These are phyloP conservation scores for Clitocybe nebularis DNA, from an alignment of 1,284 basidiomycete species.

Conservation along the genomic window DNA sequence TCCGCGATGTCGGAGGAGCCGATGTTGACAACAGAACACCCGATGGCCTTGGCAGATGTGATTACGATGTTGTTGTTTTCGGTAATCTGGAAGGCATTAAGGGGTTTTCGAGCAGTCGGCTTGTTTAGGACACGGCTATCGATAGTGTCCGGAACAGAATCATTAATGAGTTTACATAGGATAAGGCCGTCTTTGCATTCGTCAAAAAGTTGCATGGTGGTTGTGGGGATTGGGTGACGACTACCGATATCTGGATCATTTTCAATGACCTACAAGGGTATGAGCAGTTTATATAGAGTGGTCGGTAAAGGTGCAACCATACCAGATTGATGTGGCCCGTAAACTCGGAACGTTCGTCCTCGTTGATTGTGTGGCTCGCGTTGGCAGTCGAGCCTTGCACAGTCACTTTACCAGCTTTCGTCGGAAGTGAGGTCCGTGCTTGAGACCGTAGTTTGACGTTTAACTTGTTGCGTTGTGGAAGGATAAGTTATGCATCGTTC, in stretches of 20 bases:
- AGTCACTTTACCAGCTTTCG: constrained; percentile 87
- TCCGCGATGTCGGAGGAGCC: constrained; percentile 92
- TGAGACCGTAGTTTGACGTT: constrained; percentile 77
- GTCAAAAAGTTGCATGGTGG: constrained; percentile 99
- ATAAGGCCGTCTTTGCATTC: constrained; percentile 94
- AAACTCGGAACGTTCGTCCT: constrained; percentile 94
- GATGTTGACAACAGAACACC: constrained; percentile 98
- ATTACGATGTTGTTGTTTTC: constrained; percentile 99
- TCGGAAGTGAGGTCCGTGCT: constrained; percentile 54
- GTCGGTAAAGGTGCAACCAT: constrained; percentile 14
- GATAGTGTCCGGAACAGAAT: constrained; percentile 98
- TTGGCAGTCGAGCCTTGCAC: constrained; percentile 95
- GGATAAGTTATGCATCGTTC: constrained; percentile 7
- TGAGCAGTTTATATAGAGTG: constrained; percentile 3
- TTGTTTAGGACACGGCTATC: constrained; percentile 98
- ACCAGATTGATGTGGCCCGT: constrained; percentile 97
- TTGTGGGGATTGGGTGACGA: constrained; percentile 91
- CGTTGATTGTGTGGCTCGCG: constrained; percentile 97
- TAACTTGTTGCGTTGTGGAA: no score
- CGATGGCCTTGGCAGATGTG: constrained; percentile 95
- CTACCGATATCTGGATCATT: constrained; percentile 84
- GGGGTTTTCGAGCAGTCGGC: constrained; percentile 67
- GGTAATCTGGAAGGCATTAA: constrained; percentile 97
- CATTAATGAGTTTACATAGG: constrained; percentile 98
- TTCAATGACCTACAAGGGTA: constrained; percentile 68